phyloP scores from a whole-genome alignment of 1,139 yeast species.

The Lodderomyces parapsilosis region DNA sequence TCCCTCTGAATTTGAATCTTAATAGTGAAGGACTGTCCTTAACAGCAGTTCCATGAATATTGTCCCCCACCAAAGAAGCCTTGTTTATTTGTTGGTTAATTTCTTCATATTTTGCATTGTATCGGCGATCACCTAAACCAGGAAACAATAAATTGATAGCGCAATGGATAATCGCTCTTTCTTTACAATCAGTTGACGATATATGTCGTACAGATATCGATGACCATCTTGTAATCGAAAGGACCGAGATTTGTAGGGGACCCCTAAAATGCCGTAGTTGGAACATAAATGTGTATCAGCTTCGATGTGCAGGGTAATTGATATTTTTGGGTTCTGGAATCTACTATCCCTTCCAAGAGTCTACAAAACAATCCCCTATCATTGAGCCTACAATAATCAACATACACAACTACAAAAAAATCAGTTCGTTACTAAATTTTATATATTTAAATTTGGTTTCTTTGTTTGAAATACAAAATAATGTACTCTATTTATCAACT shows the following conservation, averaged over 20 bases:
- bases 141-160: conserved; percentile 11
- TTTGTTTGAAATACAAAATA: neutral
- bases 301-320: too few species aligned
- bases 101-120: neutral
- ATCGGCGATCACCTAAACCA: conserved; percentile 7
- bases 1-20: neutral
- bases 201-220: neutral
- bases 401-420: neutral
- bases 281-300: too few species aligned
- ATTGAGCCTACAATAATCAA: neutral
- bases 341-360: too few species aligned
- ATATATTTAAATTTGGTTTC: neutral
- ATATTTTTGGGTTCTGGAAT: too few species aligned
- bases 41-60: too few species aligned
- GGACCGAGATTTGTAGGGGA: too few species aligned
- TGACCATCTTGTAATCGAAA: neutral
- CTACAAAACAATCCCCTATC: too few species aligned
- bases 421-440: neutral
- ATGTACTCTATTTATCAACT: neutral
- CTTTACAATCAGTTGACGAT: neutral
- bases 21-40: too few species aligned
- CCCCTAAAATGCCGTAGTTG: too few species aligned
- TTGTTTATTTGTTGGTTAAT: neutral
- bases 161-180: conserved; percentile 4
- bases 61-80: neutral